Percentiles rank a stretch among this genome's conserved stretches.
Evolutionary conservation across 2,329 filamentous ascomycete genomes (phyloP).

Genomic region (Amauroascus verrucosus): DNA sequence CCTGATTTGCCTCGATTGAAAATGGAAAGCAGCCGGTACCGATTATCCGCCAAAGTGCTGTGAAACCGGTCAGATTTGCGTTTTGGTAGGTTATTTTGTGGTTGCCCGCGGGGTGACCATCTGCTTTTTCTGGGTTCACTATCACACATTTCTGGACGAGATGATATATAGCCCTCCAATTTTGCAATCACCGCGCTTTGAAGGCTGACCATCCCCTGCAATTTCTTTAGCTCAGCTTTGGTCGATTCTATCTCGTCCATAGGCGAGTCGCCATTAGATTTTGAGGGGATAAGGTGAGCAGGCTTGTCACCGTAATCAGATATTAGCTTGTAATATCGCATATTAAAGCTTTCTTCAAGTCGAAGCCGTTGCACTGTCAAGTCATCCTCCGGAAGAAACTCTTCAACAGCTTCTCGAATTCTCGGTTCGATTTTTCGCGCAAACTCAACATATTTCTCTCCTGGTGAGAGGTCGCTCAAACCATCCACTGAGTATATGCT

Average conservation of each 20-base stretch:
- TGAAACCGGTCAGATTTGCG: not conserved
- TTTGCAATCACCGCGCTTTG: constrained; percentile 6
- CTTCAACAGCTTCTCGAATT: constrained; percentile 15
- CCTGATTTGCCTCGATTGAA: not conserved
- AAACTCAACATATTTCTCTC: constrained; percentile 29
- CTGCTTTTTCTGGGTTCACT: not conserved
- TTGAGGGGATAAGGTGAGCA: not conserved
- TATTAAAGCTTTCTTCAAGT: constrained; percentile 10
- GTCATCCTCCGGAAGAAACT: constrained; percentile 10
- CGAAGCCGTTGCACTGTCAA: constrained; percentile 7
- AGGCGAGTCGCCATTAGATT: not conserved
- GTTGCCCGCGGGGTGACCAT: not conserved
- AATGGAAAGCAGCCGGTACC: not conserved
- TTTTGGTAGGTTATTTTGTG: not conserved
- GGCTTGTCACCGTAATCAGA: not conserved
- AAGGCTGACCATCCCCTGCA: constrained; percentile 5
- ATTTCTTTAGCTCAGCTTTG: constrained; percentile 2
- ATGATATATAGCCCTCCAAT: constrained; percentile 1
- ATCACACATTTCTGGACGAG: not conserved
- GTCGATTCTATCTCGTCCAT: constrained; percentile 4
- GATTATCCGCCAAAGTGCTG: not conserved
- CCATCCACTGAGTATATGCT: constrained; percentile 13
- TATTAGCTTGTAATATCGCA: constrained; percentile 11
- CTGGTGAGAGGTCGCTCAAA: constrained; percentile 18
- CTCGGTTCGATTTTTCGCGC: constrained; percentile 23